Evolutionary conservation across 129 eudicot species (phyloP), one percentile per base, ranked within the genome.

Genomic region (Flaveria sonorensis): DNA sequence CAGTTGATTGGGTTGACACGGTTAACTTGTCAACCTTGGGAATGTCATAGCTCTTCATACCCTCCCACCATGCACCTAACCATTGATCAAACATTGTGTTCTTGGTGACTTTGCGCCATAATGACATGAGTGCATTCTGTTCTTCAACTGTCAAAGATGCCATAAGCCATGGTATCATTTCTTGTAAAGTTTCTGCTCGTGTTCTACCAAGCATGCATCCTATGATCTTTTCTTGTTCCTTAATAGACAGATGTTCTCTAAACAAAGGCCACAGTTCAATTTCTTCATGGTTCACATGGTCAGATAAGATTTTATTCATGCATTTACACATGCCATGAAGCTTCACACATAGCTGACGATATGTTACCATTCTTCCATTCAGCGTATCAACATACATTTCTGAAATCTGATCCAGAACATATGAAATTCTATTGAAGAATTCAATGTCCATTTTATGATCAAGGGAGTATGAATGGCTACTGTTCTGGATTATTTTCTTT

Each of bases 11-110:
- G 51, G 88, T 75, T 74, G 82, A 63, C 46, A 76, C 11, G 30
- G 69, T 47, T 81, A 89, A 72, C 76, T 81, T 75, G 80, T 86
- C 88, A 67, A 36, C 88, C 80, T 85, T 68, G 40, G 75, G 78
- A 51, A 50, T 39, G 36, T 62, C 76, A 82, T 82, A 72, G 57
- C 21, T 75, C 65, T 73, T 75, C 85, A 85, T 85, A 55, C 89
- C 97, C 69, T 87, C 99, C 97, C 97, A 94, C 99, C 99, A 94
- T 75, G 89, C 99, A 57, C 85, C 80, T 68, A 94, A 72, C 97
- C 99, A 94, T 68, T 94, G 92, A 80, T 79, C 80, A 78, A 94
- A 94, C 89, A 86, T 94, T 2, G 99, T 94, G 81, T 85, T 80
- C 77, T 82, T 86, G 48, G 97, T 84, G 75, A 79, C 88, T 56